Base-by-base conservation (phyloP, 2,329 filamentous ascomycete species). In the Fusarium agapanthi region DNA sequence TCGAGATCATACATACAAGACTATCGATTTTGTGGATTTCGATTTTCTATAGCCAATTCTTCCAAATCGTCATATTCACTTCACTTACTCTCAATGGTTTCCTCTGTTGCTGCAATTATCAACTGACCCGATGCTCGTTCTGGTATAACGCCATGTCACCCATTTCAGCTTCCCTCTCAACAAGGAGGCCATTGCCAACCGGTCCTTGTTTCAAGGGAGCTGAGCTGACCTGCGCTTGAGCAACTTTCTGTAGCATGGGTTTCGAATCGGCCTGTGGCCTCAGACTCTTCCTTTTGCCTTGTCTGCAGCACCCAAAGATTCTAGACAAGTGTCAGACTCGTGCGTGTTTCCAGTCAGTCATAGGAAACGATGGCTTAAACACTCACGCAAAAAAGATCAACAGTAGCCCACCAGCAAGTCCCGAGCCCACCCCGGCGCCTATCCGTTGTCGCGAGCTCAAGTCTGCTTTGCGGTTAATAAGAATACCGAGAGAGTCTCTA, bases 301-400 rank as follows among this genome's bases (percentile, higher is more conserved):
- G 30, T 55, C 41, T 61, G 26, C 53, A 72, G 41, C 68, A 74
- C 12, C 62, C 61, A 43, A 70, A 72, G 30, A 64, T 54, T 41
- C 62, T 65, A 38, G 15, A 45, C 34, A 30, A 15, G 35, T 7
- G 43, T 70, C 15, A 63, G 68, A 59, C 20, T 34, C 22, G 24
- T 32, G 30, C 18, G 26, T 32, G 48, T 61, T 24, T 30, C 30
- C 14, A 10, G 18, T 13, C 37, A n/a, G 18, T 38, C 26, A 40
- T 13, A 35, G 38, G 28, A 14, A 18, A n/a, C 35, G 16, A 5
- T 45, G 24, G n/a, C 15, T 34, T 26, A 18, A 48, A n/a, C n/a
- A 60, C 71, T 61, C 37, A 54, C 54, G 30, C 48, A 20, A 75
- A 67, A 58, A 75, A 67, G 22, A 66, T 51, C n/a, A 74, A 20